Evolutionary conservation across 805 yeast species (phyloP).

Genomic region (Naumovozyma dairenensis): DNA sequence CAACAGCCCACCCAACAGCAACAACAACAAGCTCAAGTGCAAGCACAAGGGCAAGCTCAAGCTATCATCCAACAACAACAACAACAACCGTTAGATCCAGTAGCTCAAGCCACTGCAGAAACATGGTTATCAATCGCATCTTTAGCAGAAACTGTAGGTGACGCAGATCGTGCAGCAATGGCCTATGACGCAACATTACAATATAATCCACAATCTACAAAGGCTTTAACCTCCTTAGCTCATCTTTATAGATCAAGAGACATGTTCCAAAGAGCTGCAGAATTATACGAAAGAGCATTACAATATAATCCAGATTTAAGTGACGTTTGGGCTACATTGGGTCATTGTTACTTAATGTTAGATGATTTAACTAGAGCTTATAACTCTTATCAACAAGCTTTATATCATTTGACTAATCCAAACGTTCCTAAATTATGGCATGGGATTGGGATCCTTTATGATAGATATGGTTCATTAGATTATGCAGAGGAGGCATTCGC

Average conservation of each 20-base stretch:
- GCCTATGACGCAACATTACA: constrained; percentile 83
- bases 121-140: constrained; percentile 88
- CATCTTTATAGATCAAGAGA: constrained; percentile 82
- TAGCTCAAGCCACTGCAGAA: constrained; percentile 52
- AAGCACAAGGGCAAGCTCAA: not conserved
- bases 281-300: constrained; percentile 80
- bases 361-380: constrained; percentile 95
- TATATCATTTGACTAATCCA: constrained; percentile 82
- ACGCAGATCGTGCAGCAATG: constrained; percentile 77
- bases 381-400: constrained; percentile 92
- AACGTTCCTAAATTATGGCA: constrained; percentile 97
- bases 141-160: constrained; percentile 81
- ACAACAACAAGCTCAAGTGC: constrained; percentile 1
- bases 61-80: constrained; percentile 1
- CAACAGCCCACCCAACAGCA: constrained; percentile 2
- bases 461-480: constrained; percentile 89
- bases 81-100: constrained; percentile 24
- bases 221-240: constrained; percentile 77
- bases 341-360: constrained; percentile 93
- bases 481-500: constrained; percentile 98
- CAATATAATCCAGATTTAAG: constrained; percentile 79
- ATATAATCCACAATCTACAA: constrained; percentile 77
- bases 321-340: constrained; percentile 93
- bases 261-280: constrained; percentile 89
- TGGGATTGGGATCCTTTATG: constrained; percentile 94